These are phyloP conservation scores for Yamadazyma atlantica DNA, from an alignment of 1,139 yeast species.

Conservation along the genomic window DNA sequence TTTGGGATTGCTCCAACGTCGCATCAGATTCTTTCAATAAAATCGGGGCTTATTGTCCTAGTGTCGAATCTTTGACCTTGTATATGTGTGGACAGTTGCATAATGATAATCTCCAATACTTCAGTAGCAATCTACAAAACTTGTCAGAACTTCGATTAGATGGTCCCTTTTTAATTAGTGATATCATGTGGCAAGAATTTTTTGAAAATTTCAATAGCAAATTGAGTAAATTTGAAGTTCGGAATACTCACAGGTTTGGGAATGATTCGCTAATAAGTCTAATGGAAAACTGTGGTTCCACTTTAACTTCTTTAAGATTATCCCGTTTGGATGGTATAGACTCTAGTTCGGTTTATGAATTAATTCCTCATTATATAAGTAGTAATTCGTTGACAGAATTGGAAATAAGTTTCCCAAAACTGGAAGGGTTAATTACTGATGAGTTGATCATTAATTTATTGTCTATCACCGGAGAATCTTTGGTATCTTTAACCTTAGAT, in stretches of 20 bases:
- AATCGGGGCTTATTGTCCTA: conserved; percentile 80
- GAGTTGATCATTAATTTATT: conserved; percentile 65
- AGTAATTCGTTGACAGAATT: conserved; percentile 49
- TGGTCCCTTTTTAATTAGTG: conserved; percentile 86
- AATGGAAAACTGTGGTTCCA: conserved; percentile 60
- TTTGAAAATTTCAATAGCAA: conserved; percentile 46
- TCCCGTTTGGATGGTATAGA: conserved; percentile 73
- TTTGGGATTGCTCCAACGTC: conserved; percentile 92
- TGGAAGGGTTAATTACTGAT: conserved; percentile 68
- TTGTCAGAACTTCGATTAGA: conserved; percentile 60
- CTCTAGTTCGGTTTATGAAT: conserved; percentile 55
- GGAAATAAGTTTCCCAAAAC: conserved; percentile 68
- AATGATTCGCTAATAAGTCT: conserved; percentile 64
- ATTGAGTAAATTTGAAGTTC: conserved; percentile 51
- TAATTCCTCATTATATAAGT: conserved; percentile 61
- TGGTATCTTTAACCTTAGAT: conserved; percentile 59
- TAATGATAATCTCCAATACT: conserved; percentile 69
- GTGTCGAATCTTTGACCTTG: conserved; percentile 61
- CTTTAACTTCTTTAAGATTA: conserved; percentile 48
- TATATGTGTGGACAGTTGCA: conserved; percentile 94
- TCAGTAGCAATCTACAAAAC: conserved; percentile 54
- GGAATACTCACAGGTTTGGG: conserved; percentile 82
- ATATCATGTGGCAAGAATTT: conserved; percentile 71
- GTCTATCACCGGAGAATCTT: conserved; percentile 60
- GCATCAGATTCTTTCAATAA: conserved; percentile 63